Percentiles rank a stretch among this genome's conserved stretches.
phyloP scores from a whole-genome alignment of 2,329 filamentous ascomycete species.

The Bipolaris bicolor region DNA sequence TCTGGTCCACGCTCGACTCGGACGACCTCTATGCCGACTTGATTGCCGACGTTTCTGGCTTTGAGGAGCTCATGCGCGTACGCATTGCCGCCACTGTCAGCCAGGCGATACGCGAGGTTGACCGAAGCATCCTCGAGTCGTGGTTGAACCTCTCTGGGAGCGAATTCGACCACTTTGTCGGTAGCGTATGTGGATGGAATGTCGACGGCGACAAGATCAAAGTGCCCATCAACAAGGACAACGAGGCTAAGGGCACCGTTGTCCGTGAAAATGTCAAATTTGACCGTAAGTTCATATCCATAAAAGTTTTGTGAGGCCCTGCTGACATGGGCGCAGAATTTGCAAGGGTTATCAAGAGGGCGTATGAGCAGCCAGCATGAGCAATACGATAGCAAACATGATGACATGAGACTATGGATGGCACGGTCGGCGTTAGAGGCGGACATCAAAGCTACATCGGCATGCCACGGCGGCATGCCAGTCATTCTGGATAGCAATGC shows the following conservation, averaged over 20 bases:
- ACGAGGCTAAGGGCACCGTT: conserved; percentile 90
- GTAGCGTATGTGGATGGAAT: conserved; percentile 75
- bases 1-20: conserved; percentile 91
- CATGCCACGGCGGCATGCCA: conserved; percentile 16
- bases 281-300: conserved; percentile 61
- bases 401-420: conserved; percentile 24
- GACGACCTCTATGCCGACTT: conserved; percentile 97
- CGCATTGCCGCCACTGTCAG: conserved; percentile 88
- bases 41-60: conserved; percentile 90
- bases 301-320: background rate
- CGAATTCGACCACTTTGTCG: conserved; percentile 58
- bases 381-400: conserved; percentile 12
- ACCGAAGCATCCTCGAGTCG: conserved; percentile 54
- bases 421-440: conserved; percentile 22
- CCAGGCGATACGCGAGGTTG: conserved; percentile 81
- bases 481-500: conserved; percentile 12
- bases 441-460: conserved; percentile 15
- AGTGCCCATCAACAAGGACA: conserved; percentile 88
- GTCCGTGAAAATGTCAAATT: conserved; percentile 95
- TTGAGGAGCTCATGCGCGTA: conserved; percentile 91
- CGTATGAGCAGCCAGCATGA: conserved; percentile 49
- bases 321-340: conserved; percentile 40
- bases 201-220: conserved; percentile 71
- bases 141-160: conserved; percentile 57
- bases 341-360: conserved; percentile 44